Evolutionary conservation across 176 grass and related monocot genomes (phyloP).

Genomic region (Chrysopogon serrulatus): DNA sequence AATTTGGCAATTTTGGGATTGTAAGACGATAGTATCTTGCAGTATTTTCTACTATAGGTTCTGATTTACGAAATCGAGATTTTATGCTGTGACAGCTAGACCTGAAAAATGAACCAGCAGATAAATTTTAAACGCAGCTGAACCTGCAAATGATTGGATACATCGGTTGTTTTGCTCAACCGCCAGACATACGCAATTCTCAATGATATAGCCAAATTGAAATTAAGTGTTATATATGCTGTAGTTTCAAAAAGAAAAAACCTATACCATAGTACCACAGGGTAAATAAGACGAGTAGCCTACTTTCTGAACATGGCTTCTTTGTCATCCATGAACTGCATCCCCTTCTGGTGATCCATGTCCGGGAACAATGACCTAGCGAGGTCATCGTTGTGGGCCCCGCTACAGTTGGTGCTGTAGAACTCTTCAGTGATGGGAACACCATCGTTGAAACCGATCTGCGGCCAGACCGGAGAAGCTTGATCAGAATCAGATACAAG

Average conservation of each 20-base stretch:
- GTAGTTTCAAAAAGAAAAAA: too few relatives aligned
- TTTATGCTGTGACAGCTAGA: too few relatives aligned
- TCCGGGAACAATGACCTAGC: constrained; percentile 52
- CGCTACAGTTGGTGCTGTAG: constrained; percentile 59
- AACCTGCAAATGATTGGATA: too few relatives aligned
- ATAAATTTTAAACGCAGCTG: too few relatives aligned
- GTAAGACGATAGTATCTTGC: background rate
- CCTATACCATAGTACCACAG: background rate
- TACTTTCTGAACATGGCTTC: constrained; percentile 68
- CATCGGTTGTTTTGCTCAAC: background rate
- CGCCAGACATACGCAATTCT: background rate
- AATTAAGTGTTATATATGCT: background rate
- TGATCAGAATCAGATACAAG: background rate
- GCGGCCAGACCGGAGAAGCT: background rate
- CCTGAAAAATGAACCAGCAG: too few relatives aligned
- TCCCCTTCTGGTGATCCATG: constrained; percentile 50
- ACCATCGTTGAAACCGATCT: constrained; percentile 57
- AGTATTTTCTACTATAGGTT: background rate
- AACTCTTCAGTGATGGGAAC: constrained; percentile 77
- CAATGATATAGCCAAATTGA: background rate
- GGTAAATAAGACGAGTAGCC: background rate
- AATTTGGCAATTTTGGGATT: background rate
- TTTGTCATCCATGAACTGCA: constrained; percentile 70
- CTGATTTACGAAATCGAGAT: background rate
- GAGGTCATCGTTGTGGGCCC: constrained; percentile 64